Conservation (phyloP, 495 filamentous ascomycete genomes). For the Lasiosphaeris hirsuta region DNA sequence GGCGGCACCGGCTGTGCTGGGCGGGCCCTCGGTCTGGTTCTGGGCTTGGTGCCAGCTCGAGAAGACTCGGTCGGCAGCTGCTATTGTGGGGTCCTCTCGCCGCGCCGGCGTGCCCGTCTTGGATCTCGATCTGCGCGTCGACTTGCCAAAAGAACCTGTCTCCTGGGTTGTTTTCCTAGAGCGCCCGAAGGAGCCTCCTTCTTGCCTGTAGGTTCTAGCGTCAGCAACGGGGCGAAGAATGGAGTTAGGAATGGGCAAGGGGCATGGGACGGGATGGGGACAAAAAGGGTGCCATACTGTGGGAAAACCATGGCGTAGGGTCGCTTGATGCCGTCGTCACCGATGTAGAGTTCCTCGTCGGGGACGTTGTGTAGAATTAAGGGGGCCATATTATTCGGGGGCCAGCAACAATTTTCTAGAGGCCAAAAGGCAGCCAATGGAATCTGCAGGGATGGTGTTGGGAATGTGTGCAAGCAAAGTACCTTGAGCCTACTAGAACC, state of each 20-base stretch:
- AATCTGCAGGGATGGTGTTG: constrained; percentile 5
- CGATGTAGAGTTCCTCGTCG: constrained; percentile 55
- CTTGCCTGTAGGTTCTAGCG: constrained; percentile 26
- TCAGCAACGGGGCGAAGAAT: neutral
- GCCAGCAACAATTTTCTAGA: neutral
- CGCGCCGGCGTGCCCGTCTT: constrained; percentile 49
- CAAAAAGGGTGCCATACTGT: constrained; percentile 40
- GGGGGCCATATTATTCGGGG: constrained; percentile 44
- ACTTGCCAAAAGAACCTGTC: constrained; percentile 55
- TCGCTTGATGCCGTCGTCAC: constrained; percentile 53
- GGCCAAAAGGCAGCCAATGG: neutral
- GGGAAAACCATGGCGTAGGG: constrained; percentile 56
- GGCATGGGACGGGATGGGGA: neutral
- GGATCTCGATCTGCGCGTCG: constrained; percentile 50
- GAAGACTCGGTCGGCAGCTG: constrained; percentile 51
- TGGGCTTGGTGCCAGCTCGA: constrained; percentile 36
- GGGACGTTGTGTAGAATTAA: constrained; percentile 58
- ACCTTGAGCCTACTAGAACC: neutral
- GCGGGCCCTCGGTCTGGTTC: constrained; percentile 21
- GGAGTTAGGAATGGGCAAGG: neutral
- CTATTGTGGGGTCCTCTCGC: constrained; percentile 53
- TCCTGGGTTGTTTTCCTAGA: constrained; percentile 44
- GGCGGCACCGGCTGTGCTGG: constrained; percentile 24
- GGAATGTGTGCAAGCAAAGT: constrained; percentile 2
- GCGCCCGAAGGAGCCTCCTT: constrained; percentile 32